Conservation (phyloP, 371 early-diverging fungal species). For the Homolaphlyctis polyrhiza region DNA sequence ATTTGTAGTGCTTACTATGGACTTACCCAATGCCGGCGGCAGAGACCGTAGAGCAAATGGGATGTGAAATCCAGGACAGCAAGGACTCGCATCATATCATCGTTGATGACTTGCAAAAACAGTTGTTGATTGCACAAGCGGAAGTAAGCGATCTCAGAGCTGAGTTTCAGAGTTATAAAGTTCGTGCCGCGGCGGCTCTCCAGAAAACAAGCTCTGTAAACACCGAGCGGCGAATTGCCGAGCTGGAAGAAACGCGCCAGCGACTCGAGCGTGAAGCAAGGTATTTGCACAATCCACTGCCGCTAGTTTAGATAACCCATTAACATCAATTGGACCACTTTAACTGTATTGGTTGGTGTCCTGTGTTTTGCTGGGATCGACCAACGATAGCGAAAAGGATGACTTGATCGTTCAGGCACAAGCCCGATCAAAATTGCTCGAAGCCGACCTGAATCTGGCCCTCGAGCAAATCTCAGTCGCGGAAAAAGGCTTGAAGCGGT, state of each 20-base stretch:
- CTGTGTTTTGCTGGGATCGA: not conserved
- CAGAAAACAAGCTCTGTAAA: constrained; percentile 13
- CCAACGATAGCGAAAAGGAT: not conserved
- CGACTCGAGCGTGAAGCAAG: not conserved
- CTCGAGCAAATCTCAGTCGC: not conserved
- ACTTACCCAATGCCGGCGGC: not conserved
- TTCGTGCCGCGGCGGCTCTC: constrained; percentile 25
- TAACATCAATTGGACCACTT: not conserved
- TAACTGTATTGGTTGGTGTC: no score
- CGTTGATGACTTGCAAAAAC: not conserved
- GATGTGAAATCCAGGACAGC: not conserved
- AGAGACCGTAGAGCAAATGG: not conserved
- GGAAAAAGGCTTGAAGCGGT: not conserved
- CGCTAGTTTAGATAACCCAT: not conserved
- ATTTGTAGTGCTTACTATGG: not conserved
- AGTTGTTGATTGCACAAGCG: not conserved
- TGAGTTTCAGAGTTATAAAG: constrained; percentile 29
- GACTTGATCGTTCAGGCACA: not conserved
- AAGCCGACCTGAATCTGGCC: not conserved
- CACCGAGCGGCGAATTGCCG: constrained; percentile 8
- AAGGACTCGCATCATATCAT: not conserved
- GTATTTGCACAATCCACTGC: no score
- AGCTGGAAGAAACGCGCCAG: constrained; percentile 2
- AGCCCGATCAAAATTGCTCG: not conserved
- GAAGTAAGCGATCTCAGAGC: constrained; percentile 14